phyloP scores from a whole-genome alignment of 352 stramenopile species.

The Phytophthora colocasiae region DNA sequence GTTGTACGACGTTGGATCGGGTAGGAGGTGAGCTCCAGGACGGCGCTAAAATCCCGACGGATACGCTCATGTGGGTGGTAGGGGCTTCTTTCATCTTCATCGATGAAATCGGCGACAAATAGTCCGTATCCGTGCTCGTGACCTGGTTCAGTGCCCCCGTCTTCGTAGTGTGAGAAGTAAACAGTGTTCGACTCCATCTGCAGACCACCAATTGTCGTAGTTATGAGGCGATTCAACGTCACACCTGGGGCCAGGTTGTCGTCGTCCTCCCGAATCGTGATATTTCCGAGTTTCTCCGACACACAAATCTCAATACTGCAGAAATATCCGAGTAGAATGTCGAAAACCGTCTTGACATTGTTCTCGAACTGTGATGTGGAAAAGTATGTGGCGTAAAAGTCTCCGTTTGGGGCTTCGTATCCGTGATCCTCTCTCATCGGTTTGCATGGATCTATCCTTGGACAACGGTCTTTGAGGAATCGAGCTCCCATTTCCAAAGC shows the following conservation, averaged over 20 bases:
- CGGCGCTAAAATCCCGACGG: slow-evolving; percentile 45
- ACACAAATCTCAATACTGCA: slow-evolving; percentile 56
- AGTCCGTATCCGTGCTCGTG: slow-evolving; percentile 32
- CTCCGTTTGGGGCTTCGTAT: slow-evolving; percentile 29
- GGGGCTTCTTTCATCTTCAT: slow-evolving; percentile 48
- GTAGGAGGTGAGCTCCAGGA: slow-evolving; percentile 33
- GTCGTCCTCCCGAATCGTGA: slow-evolving; percentile 57
- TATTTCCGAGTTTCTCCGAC: slow-evolving; percentile 50
- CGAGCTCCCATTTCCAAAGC: slow-evolving; percentile 24
- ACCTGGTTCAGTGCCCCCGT: slow-evolving; percentile 12
- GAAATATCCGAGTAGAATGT: slow-evolving; percentile 42
- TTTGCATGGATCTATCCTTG: slow-evolving; percentile 31
- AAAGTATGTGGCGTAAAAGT: slow-evolving; percentile 36
- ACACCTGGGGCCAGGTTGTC: slow-evolving; percentile 35
- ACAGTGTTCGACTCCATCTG: slow-evolving; percentile 52
- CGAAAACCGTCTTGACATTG: slow-evolving; percentile 53
- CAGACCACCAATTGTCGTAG: slow-evolving; percentile 27
- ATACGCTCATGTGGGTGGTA: slow-evolving; percentile 47
- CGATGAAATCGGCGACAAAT: slow-evolving; percentile 49
- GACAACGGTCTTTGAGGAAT: slow-evolving; percentile 32
- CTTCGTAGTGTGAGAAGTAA: slow-evolving; percentile 44
- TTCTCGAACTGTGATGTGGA: slow-evolving; percentile 36
- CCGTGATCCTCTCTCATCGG: slow-evolving; percentile 38
- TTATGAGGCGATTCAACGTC: slow-evolving; percentile 46
- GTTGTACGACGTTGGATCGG: slow-evolving; percentile 11